phyloP scores from a whole-genome alignment of 345 rosid genomes.

The Eucalyptus microcorys region DNA sequence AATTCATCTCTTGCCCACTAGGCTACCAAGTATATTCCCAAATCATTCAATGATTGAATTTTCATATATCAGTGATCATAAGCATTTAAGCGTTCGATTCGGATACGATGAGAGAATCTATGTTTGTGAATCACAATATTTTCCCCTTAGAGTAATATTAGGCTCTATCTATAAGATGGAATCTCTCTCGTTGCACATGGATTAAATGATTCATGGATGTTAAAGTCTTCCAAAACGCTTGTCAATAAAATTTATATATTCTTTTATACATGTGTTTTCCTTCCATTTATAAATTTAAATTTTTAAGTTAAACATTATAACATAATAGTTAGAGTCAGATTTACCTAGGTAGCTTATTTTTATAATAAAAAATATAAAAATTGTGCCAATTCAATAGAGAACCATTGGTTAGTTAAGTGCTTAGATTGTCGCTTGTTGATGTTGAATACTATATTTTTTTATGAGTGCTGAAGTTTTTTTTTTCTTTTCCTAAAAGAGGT shows the following conservation, averaged over 20 bases:
- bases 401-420: background rate
- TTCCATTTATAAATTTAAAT: background rate
- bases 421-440: background rate
- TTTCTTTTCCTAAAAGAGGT: background rate
- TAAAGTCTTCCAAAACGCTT: background rate
- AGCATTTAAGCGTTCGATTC: background rate
- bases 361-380: background rate
- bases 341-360: background rate
- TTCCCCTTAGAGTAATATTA: background rate
- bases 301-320: background rate
- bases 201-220: no score
- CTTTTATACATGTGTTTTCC: background rate
- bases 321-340: background rate
- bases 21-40: background rate
- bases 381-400: background rate
- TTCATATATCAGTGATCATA: background rate
- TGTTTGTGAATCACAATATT: background rate
- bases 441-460: background rate
- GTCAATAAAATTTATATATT: background rate
- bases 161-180: background rate
- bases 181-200: background rate
- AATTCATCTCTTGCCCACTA: background rate
- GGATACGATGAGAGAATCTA: fast-evolving
- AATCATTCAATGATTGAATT: background rate
- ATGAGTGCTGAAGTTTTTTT: background rate